Conservation (phyloP, 2,329 filamentous ascomycete genomes). For the Aspergillus sp. region DNA sequence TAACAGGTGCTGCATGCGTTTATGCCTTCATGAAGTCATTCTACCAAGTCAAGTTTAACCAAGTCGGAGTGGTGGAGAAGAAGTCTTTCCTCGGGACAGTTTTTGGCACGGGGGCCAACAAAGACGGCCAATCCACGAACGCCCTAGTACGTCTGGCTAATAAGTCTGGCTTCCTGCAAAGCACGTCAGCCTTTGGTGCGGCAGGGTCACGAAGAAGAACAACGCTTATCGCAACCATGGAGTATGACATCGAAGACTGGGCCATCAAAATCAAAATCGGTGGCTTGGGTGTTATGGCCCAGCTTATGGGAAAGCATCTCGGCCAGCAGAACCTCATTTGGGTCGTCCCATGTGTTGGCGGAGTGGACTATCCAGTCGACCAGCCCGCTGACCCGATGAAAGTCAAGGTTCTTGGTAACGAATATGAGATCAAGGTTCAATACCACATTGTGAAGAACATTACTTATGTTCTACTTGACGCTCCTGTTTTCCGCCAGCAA, state of each 20-base stretch:
- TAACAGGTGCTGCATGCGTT: slow-evolving; percentile 53
- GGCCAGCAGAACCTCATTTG: slow-evolving; percentile 66
- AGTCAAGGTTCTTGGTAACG: slow-evolving; percentile 61
- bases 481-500: slow-evolving; percentile 66
- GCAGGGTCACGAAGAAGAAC: slow-evolving; percentile 49
- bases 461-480: slow-evolving; percentile 68
- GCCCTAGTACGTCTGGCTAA: slow-evolving; percentile 37
- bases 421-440: slow-evolving; percentile 64
- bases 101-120: slow-evolving; percentile 39
- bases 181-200: slow-evolving; percentile 35
- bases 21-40: slow-evolving; percentile 63
- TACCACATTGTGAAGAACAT: slow-evolving; percentile 66
- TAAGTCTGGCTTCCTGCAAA: slow-evolving; percentile 41
- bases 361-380: slow-evolving; percentile 64
- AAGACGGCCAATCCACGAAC: slow-evolving; percentile 32
- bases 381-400: slow-evolving; percentile 61
- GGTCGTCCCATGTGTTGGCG: slow-evolving; percentile 65
- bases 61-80: slow-evolving; percentile 57
- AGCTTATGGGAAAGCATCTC: slow-evolving; percentile 67
- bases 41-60: slow-evolving; percentile 65
- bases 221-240: slow-evolving; percentile 69
- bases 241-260: slow-evolving; percentile 72
- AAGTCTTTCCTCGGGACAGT: slow-evolving; percentile 42
- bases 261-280: slow-evolving; percentile 71
- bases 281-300: slow-evolving; percentile 69